Evolutionary conservation across 2,329 filamentous ascomycete species (phyloP).

Genomic region (Pleoardoris graminearum): DNA sequence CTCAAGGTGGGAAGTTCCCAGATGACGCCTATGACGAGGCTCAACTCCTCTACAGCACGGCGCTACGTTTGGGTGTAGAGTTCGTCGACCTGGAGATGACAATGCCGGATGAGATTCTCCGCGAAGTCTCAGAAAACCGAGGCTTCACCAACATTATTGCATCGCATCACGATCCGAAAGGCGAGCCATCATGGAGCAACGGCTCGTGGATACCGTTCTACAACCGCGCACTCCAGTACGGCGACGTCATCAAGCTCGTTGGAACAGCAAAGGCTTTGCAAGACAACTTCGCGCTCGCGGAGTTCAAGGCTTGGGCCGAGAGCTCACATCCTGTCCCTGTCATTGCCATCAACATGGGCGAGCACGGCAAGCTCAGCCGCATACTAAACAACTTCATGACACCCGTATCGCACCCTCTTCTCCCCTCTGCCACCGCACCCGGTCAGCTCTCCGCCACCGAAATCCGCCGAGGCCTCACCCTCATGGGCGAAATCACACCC

Average conservation of each 20-base stretch:
- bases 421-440: constrained; percentile 93
- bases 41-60: constrained; percentile 73
- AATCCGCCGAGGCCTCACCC: constrained; percentile 75
- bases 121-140: constrained; percentile 68
- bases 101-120: constrained; percentile 75
- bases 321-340: constrained; percentile 76
- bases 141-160: constrained; percentile 83
- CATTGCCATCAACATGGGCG: constrained; percentile 96
- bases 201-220: constrained; percentile 91
- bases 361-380: constrained; percentile 81
- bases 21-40: constrained; percentile 74
- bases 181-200: constrained; percentile 81
- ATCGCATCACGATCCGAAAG: constrained; percentile 88
- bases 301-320: constrained; percentile 78
- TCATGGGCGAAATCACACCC: constrained; percentile 76
- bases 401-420: constrained; percentile 82
- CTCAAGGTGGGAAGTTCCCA: constrained; percentile 86
- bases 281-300: constrained; percentile 83
- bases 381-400: constrained; percentile 93
- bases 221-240: constrained; percentile 85
- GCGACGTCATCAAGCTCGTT: constrained; percentile 92
- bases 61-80: constrained; percentile 82
- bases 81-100: constrained; percentile 94
- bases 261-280: constrained; percentile 75
- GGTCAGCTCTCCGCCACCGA: constrained; percentile 90